phyloP scores from a whole-genome alignment of 345 rosid species.

The Corchorus olitorius region DNA sequence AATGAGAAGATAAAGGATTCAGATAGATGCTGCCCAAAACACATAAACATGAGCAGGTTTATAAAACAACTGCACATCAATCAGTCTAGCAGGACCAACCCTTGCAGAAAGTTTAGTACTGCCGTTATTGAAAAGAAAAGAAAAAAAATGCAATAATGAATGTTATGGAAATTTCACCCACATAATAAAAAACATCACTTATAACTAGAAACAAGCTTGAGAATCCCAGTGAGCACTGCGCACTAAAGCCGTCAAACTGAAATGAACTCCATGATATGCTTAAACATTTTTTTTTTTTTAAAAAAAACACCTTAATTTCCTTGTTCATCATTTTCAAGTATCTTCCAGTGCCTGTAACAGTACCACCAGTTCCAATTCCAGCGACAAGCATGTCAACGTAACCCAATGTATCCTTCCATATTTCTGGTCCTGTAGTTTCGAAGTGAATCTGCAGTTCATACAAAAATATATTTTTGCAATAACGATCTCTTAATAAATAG shows the following conservation, averaged over 20 bases:
- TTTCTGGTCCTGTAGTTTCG: conserved; percentile 94
- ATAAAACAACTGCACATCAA: neutral
- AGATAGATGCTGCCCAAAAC: neutral
- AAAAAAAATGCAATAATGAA: neutral
- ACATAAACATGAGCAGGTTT: neutral
- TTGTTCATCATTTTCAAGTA: conserved; percentile 83
- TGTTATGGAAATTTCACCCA: neutral
- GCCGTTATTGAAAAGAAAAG: neutral
- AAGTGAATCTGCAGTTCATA: conserved; percentile 68
- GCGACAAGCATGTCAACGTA: conserved; percentile 76
- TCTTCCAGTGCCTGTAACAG: conserved; percentile 79
- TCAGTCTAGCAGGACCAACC: neutral
- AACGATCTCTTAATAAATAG: neutral
- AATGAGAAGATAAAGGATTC: conserved; percentile 8
- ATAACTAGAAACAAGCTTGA: neutral
- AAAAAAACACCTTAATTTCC: conserved; percentile 53
- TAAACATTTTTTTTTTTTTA: neutral
- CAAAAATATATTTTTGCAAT: neutral
- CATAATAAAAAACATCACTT: neutral
- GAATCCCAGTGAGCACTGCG: neutral
- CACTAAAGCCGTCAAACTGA: conserved; percentile 6
- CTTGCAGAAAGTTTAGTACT: neutral
- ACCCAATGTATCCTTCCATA: conserved; percentile 89
- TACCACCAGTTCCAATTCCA: conserved; percentile 95
- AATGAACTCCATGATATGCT: neutral